Evolutionary conservation across 2,329 filamentous ascomycete genomes (phyloP).

Genomic region (Epicoccum sorghinum): DNA sequence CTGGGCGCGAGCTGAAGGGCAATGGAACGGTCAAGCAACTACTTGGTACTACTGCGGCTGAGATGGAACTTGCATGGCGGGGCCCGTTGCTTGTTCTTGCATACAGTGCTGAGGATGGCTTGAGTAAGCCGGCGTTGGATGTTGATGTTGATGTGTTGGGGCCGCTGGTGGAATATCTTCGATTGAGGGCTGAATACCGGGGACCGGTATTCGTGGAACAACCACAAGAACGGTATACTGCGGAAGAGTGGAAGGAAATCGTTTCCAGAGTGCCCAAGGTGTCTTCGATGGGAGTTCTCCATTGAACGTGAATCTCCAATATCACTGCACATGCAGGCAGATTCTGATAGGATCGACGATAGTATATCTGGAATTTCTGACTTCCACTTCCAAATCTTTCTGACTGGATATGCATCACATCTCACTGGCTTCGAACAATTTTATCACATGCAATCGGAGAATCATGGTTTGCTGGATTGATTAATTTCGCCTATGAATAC

Average conservation of each 20-base stretch:
- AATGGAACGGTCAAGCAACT: slow-evolving; percentile 9
- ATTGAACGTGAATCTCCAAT: no score
- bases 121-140: slow-evolving; percentile 18
- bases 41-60: background rate
- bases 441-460: no score
- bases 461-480: background rate
- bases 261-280: background rate
- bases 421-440: no score
- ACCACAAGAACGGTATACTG: slow-evolving; percentile 17
- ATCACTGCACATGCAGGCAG: no score
- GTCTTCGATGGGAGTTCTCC: no score
- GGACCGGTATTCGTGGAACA: slow-evolving; percentile 23
- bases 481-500: background rate
- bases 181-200: slow-evolving; percentile 18
- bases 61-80: background rate
- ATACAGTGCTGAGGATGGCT: slow-evolving; percentile 16
- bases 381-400: no score
- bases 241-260: slow-evolving; percentile 9
- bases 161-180: slow-evolving; percentile 16
- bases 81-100: slow-evolving; percentile 17
- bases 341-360: no score
- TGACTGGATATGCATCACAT: no score
- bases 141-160: slow-evolving; percentile 9
- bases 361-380: no score
- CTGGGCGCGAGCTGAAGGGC: background rate